Evolutionary conservation across 176 grass and related monocot species (phyloP).

Genomic region (Guadua angustifolia): DNA sequence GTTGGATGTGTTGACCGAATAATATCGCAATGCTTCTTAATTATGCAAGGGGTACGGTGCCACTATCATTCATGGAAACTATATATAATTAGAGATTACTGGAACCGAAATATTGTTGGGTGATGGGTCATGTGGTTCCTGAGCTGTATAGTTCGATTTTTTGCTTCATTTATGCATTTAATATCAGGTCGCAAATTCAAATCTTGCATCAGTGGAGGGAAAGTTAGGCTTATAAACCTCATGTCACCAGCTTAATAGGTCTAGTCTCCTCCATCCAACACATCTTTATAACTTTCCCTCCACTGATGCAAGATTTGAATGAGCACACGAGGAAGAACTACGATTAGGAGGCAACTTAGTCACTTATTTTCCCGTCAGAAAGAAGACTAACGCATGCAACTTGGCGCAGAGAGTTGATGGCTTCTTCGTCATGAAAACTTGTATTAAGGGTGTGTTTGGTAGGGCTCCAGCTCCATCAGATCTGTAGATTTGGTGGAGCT

Average conservation of each 20-base stretch:
- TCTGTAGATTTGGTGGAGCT: too few species aligned
- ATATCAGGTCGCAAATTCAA: background rate
- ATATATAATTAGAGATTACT: background rate
- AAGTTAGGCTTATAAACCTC: background rate
- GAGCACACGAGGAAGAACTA: background rate
- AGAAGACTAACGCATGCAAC: slow-evolving; percentile 22
- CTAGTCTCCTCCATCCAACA: background rate
- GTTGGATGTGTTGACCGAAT: slow-evolving; percentile 48
- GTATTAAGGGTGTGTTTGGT: too few species aligned
- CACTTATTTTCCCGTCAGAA: background rate
- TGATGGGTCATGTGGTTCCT: slow-evolving; percentile 32
- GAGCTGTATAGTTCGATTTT: background rate
- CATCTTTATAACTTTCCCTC: background rate
- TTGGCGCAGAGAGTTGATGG: slow-evolving; percentile 19
- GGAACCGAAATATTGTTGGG: slow-evolving; percentile 33
- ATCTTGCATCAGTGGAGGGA: too few species aligned
- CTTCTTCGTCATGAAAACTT: background rate
- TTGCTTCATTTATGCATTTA: background rate
- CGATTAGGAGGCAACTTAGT: background rate
- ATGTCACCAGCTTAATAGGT: background rate
- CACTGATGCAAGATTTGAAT: background rate
- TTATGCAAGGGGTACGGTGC: too few species aligned
- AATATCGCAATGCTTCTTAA: slow-evolving; percentile 10
- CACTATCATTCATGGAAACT: too few species aligned
- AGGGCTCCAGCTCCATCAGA: too few species aligned